Base-by-base conservation (phyloP, 1,284 basidiomycete genomes). In the Irpex rosettiformis region DNA sequence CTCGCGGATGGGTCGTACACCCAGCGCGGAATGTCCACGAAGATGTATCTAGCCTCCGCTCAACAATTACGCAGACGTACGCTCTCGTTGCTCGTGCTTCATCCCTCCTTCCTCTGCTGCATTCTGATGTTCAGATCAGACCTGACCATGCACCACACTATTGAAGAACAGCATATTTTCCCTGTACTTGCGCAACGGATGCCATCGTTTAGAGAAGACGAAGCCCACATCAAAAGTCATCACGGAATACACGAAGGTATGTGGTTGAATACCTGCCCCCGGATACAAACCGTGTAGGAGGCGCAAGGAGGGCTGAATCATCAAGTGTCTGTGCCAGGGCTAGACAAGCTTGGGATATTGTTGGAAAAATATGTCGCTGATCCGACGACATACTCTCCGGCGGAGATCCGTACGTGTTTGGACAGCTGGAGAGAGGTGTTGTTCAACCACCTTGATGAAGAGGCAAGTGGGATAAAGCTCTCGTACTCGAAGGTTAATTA, bases 381-480 rank as follows among this genome's bases (percentile, higher is more conserved):
- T 18, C 81, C 81, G 3, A 72, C 75, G 0, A 72, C 74, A 2
- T 89, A 88, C 67, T 81, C 81, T 21, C 81, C 85, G 0, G 64
- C 69, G 5, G 80, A 84, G 62, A 79, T 90, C 75, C 77, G 78
- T 55, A 76, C 64, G 1, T 84, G 83, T 64, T 73, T 89, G 61
- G 87, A 89, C 65, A 73, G 77, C 24, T 88, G 88, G 71, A 72
- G 80, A 37, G 82, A 82, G 27, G 82, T 86, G 5, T 72, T 90
- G n/a, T 88, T 88, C 71, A 70, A 67, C 22, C 88, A 89, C 70
- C 75, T 90, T 4, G 85, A 88, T 64, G 77, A 88, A 67, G 87
- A 90, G 75, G 33, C n/a, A 13, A 16, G 11, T 40, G 13, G 11
- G 11, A 11, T 13, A 13, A 5, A 13, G 86, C 85, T 60, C n/a